These are phyloP conservation scores for Lichtheimia hyalospora DNA, from an alignment of 371 early-diverging fungal species.

Conservation along the genomic window DNA sequence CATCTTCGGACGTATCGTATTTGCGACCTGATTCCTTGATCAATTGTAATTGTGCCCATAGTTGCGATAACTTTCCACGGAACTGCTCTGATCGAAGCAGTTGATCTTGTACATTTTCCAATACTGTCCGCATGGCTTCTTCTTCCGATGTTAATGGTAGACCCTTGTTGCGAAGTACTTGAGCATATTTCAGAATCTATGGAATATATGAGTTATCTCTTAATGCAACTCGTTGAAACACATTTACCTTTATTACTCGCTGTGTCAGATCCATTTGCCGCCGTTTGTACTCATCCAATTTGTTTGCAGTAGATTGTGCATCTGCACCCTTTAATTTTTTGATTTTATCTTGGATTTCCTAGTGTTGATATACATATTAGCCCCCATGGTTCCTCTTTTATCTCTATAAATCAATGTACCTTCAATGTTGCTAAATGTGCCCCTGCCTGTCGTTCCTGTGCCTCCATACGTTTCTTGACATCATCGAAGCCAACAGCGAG, in stretches of 20 bases:
- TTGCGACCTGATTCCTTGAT: constrained; percentile 71
- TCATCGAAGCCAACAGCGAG: constrained; percentile 89
- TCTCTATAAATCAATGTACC: constrained; percentile 23
- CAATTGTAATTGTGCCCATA: constrained; percentile 78
- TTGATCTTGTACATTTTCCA: constrained; percentile 75
- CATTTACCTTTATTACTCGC: constrained; percentile 63
- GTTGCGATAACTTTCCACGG: constrained; percentile 77
- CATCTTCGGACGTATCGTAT: constrained; percentile 37
- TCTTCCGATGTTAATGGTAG: constrained; percentile 82
- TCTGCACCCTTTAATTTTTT: constrained; percentile 64
- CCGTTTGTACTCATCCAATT: constrained; percentile 70
- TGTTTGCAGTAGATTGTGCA: constrained; percentile 59
- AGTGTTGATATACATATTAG: neutral
- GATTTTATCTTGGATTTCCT: constrained; percentile 64
- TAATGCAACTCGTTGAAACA: too few relatives aligned
- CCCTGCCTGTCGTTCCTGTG: constrained; percentile 64
- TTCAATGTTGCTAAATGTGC: constrained; percentile 33
- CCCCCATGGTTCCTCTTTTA: too few relatives aligned
- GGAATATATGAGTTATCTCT: neutral
- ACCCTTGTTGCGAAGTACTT: constrained; percentile 79
- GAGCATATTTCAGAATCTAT: constrained; percentile 78
- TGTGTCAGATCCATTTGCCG: constrained; percentile 77
- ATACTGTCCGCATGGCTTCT: constrained; percentile 69
- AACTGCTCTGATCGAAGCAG: constrained; percentile 77
- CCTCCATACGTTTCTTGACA: constrained; percentile 77